These are phyloP conservation scores for Rauvolfia tetraphylla DNA, from an alignment of 257 asterid genomes.

Conservation along the genomic window DNA sequence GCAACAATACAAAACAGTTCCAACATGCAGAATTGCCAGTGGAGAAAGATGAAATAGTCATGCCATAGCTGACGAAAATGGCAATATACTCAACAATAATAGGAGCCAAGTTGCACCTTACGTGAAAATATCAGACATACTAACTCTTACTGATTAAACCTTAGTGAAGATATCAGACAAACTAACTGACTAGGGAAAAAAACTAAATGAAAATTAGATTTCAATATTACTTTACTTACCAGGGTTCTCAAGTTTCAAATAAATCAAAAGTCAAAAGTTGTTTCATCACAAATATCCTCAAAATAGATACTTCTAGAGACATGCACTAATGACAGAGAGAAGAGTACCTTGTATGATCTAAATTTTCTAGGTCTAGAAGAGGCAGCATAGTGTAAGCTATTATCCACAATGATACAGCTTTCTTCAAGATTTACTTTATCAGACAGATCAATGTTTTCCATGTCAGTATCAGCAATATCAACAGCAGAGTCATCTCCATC, in stretches of 20 bases:
- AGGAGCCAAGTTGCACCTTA: not conserved
- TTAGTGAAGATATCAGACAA: no score
- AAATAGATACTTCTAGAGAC: not conserved
- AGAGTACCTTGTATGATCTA: constrained; percentile 60
- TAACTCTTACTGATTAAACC: not conserved
- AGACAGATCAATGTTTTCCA: constrained; percentile 64
- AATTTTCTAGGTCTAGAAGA: constrained; percentile 43
- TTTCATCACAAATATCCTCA: not conserved
- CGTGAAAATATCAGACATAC: not conserved
- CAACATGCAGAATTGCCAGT: no score
- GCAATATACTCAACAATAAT: not conserved
- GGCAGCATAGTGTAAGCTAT: constrained; percentile 23
- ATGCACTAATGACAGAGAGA: not conserved
- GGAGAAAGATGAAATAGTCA: not conserved
- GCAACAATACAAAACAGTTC: no score
- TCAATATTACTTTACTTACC: not conserved
- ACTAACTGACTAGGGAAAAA: no score
- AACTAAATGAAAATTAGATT: not conserved
- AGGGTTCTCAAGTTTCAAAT: not conserved
- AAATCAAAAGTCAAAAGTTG: not conserved
- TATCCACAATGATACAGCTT: constrained; percentile 20
- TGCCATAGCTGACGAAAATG: not conserved
- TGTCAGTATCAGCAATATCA: constrained; percentile 31
- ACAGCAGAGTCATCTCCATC: constrained; percentile 17
- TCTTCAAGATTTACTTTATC: constrained; percentile 31